Evolutionary conservation across 768 basidiomycete species (phyloP), one percentile per base, ranked within the genome.

Genomic region (Xerocomus potaroensis): DNA sequence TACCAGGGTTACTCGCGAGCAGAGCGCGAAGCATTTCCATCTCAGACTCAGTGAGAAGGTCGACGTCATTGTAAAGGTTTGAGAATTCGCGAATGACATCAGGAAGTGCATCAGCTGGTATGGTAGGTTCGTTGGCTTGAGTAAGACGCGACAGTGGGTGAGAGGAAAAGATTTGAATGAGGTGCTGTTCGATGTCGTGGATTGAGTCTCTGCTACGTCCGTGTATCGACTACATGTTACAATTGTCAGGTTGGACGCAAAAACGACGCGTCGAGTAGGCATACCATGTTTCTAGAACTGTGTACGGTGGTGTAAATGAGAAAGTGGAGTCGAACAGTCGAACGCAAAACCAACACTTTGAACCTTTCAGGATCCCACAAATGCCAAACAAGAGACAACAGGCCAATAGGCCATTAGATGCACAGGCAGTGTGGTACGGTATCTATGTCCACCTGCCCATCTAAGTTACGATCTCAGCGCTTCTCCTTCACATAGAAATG

Each of bases 401-500:
- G 29, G 21, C 33, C 6, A 38, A n/a, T n/a, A n/a, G n/a, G n/a
- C n/a, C n/a, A n/a, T n/a, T n/a, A n/a, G n/a, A n/a, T n/a, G n/a
- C n/a, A n/a, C n/a, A n/a, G n/a, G n/a, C n/a, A n/a, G n/a, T n/a
- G n/a, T n/a, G n/a, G n/a, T n/a, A n/a, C n/a, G n/a, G 45, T 31
- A 31, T 45, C 45, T 45, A 39, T 45, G 35, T 8, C n/a, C 8
- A 4, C 44, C 27, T 18, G 30, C 41, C 23, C 33, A 26, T 33
- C 33, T n/a, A n/a, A 31, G 30, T 23, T 16, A 21, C 26, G 29
- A 37, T 35, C 49, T 47, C 38, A 22, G 32, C 65, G 65, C 48
- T 64, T 74, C 74, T 97, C 94, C 68, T 87, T 89, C 41, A 97
- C 94, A 61, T 83, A 93, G 66, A 84, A 83, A 60, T 95, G 89